These are phyloP conservation scores for Gypsophila paniculata DNA, from an alignment of 179 eudicot genomes.

Conservation along the genomic window DNA sequence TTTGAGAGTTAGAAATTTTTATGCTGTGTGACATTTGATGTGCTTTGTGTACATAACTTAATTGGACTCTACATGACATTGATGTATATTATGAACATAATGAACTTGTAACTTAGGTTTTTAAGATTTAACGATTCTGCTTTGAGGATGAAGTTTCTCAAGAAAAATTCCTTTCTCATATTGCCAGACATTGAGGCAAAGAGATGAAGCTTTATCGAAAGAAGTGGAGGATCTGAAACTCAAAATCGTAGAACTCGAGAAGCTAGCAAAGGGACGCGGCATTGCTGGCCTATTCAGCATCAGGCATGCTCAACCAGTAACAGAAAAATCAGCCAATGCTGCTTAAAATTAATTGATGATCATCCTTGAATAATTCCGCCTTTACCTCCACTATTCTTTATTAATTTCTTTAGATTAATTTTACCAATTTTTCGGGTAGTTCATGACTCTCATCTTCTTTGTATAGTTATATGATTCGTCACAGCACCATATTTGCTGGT, in stretches of 20 bases:
- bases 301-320: conserved; percentile 26
- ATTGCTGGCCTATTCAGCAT: conserved; percentile 46
- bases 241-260: conserved; percentile 57
- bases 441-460: background rate
- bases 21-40: background rate
- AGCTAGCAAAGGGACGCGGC: conserved; percentile 54
- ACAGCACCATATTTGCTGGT: background rate
- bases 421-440: background rate
- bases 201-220: conserved; percentile 52
- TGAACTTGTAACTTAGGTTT: background rate
- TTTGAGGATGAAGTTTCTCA: conserved; percentile 9
- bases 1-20: background rate
- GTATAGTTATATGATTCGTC: conserved; percentile 8
- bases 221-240: conserved; percentile 58
- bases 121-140: background rate
- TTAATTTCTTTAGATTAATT: background rate
- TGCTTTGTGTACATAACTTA: background rate
- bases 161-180: background rate
- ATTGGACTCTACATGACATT: background rate
- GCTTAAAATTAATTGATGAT: conserved; percentile 30
- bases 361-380: background rate
- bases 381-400: background rate
- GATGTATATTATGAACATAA: background rate
- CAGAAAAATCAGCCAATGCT: conserved; percentile 36
- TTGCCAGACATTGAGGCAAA: conserved; percentile 49